phyloP scores from a whole-genome alignment of 495 filamentous ascomycete species.

The Penicillium verhagenii region DNA sequence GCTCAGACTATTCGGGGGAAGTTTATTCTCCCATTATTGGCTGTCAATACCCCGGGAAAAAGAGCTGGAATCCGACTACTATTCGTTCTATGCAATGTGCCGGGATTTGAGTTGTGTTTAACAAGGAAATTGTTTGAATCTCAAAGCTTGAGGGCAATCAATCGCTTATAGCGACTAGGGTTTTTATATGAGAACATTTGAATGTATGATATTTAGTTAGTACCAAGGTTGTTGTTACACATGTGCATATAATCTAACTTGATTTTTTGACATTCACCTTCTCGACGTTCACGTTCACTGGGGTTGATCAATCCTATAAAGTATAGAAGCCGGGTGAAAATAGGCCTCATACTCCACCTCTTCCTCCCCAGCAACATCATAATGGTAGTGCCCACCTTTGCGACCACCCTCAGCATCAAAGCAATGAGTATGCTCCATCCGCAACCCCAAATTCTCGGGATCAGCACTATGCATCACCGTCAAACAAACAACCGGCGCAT shows the following conservation, averaged over 20 bases:
- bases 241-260: too few species aligned
- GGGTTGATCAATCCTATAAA: conserved; percentile 37
- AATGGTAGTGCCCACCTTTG: conserved; percentile 42
- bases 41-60: not conserved
- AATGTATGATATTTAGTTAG: too few species aligned
- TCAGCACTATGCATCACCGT: conserved; percentile 40
- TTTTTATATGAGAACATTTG: too few species aligned
- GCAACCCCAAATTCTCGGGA: conserved; percentile 28
- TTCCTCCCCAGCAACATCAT: conserved; percentile 27
- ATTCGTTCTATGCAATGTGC: not conserved
- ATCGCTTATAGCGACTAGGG: too few species aligned
- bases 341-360: conserved; percentile 44
- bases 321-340: conserved; percentile 31
- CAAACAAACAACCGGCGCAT: conserved; percentile 36
- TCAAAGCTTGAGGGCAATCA: too few species aligned
- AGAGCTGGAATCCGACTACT: not conserved
- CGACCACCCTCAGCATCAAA: conserved; percentile 28
- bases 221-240: too few species aligned
- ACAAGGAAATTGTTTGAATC: too few species aligned
- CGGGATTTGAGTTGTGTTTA: not conserved
- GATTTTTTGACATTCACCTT: too few species aligned
- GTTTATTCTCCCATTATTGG: not conserved
- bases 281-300: not conserved
- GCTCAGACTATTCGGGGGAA: not conserved
- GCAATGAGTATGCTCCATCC: conserved; percentile 47